Evolutionary conservation across 164 flowering plant genomes (phyloP), one percentile per base, ranked within the genome.

Genomic region (Amborella trichopoda): DNA sequence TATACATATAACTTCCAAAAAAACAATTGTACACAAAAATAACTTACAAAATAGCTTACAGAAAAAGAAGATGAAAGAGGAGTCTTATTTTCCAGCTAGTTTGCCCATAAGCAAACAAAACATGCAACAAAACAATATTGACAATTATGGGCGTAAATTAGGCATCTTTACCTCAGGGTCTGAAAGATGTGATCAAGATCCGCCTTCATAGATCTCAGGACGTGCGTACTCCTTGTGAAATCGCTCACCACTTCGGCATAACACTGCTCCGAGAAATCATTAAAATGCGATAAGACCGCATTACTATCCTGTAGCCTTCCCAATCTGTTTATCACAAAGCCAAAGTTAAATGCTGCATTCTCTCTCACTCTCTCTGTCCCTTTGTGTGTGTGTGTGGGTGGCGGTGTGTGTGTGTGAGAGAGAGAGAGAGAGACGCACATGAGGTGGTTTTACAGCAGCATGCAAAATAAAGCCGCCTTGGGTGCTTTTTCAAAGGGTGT

Each of bases 281-380:
- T 88, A 28, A 82, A 91, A 69, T 91, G 99, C 14, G 96, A 77
- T 27, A 91, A 65, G 10, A 91, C 88, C 20, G 99, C 99, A 67
- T 87, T 87, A 67, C 95, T 76, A 48, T 91, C 99, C 59, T 91
- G 99, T 56, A 91, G 59, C 64, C 99, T 85, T 47, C 99, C 99
- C 70, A 91, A 58, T 64, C 97, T 89, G 75, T n/a, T n/a, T n/a
- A n/a, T n/a, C n/a, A n/a, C 58, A 63, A 3, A 39, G 6, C 5
- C 5, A 6, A 27, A 8, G 8, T 39, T 2, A 3, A 4, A 39
- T n/a, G n/a, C n/a, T n/a, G n/a, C n/a, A n/a, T n/a, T n/a, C n/a
- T n/a, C n/a, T n/a, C n/a, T n/a, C n/a, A n/a, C n/a, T n/a, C n/a
- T n/a, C n/a, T n/a, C n/a, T n/a, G n/a, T n/a, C n/a, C n/a, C n/a